Base-by-base conservation (phyloP, 2,329 filamentous ascomycete genomes). In the Curvularia hawaiiensis region DNA sequence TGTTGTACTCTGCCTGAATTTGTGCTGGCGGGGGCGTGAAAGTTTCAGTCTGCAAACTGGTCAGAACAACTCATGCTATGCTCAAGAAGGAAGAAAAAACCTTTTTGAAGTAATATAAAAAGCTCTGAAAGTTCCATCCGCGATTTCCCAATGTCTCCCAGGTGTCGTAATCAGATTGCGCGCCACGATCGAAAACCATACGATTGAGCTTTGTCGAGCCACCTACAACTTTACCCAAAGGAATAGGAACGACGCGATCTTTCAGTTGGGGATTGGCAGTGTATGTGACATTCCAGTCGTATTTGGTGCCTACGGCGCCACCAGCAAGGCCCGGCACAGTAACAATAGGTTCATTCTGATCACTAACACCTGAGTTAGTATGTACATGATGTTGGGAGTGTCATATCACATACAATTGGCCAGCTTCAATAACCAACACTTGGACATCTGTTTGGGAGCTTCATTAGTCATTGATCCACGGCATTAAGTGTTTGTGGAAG, bases 141-240 rank as follows among this genome's bases (percentile, higher is more conserved):
- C 59, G 38, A 35, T 69, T 69, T 2, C 68, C 68, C 10, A 72
- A 54, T 8, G 46, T 18, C 48, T 68, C 66, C 68, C 70, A 72
- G 11, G 55, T 65, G 64, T 74, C 68, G 38, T 72, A 75, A 30
- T 76, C 73, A 9, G 67, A 63, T 39, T 60, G 65, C 4, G 61
- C 49, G 9, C 62, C 70, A 20, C 72, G 70, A 44, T 73, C 69
- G 48, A 70, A 70, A 3, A 68, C 67, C 61, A 75, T 66, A 20
- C 78, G 73, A 54, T 82, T 82, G n/a, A 82, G 48, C 51, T 68
- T 68, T 4, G 66, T 66, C 11, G 63, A 65, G 24, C 67, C 67
- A n/a, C 67, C 67, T 24, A 69, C 66, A 11, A 67, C 26, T 45
- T 60, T 70, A 14, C 67, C 67, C 26, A 61, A 57, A 11, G 63